Conservation (phyloP, 2,329 filamentous ascomycete species). For the Penicillium sp. region DNA sequence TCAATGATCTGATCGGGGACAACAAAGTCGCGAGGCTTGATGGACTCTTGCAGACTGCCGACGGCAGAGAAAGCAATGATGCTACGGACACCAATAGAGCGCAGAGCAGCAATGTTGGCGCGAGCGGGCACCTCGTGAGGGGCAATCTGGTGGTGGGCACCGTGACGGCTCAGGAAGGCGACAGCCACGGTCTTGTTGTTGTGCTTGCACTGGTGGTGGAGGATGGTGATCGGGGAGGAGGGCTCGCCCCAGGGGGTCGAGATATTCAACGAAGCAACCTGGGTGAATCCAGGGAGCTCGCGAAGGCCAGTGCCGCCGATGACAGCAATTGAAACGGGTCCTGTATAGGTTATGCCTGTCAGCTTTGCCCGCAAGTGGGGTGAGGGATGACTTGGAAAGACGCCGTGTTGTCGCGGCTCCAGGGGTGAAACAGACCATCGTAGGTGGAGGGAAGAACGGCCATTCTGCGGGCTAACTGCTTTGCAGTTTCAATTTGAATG, state of each 20-base stretch:
- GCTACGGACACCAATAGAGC: conserved; percentile 82
- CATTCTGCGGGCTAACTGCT: conserved; percentile 48
- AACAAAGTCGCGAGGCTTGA: conserved; percentile 95
- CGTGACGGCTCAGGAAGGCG: conserved; percentile 93
- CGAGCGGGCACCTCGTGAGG: conserved; percentile 94
- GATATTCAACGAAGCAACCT: conserved; percentile 75
- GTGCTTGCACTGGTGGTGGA: conserved; percentile 78
- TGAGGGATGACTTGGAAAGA: conserved; percentile 5
- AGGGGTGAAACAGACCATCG: conserved; percentile 53
- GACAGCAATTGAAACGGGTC: conserved; percentile 77
- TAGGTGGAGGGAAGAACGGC: conserved; percentile 59
- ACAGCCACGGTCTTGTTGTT: conserved; percentile 63
- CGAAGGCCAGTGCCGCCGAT: conserved; percentile 92
- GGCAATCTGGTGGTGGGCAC: conserved; percentile 81
- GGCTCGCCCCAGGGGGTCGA: conserved; percentile 87
- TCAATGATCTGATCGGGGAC: conserved; percentile 97
- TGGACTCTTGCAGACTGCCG: conserved; percentile 85
- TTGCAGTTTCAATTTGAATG: conserved; percentile 34
- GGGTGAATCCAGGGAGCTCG: conserved; percentile 81
- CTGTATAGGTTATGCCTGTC: conserved; percentile 25
- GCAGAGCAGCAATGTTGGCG: conserved; percentile 97
- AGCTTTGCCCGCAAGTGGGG: conserved; percentile 17
- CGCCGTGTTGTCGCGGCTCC: neutral
- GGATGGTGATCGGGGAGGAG: conserved; percentile 76
- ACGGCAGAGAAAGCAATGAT: conserved; percentile 96